Conservation (phyloP, 805 yeast genomes). For the Komagataella pastoris region DNA sequence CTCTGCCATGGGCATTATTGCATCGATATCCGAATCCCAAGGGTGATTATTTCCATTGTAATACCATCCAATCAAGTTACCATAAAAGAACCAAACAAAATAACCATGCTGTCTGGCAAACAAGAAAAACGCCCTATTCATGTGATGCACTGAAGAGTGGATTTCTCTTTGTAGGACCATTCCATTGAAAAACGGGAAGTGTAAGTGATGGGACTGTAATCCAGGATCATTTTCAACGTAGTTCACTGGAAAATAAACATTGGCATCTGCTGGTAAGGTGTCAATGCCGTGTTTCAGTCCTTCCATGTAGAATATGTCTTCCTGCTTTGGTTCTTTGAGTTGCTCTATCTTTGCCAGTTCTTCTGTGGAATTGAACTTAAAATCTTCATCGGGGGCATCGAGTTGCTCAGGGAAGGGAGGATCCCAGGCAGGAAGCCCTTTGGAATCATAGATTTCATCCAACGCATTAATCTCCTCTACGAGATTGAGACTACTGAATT, state of each 20-base stretch:
- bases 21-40: constrained; percentile 39
- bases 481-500: neutral
- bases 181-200: constrained; percentile 24
- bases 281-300: neutral
- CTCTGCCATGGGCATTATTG: constrained; percentile 21
- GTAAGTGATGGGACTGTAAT: constrained; percentile 7
- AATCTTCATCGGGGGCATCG: neutral
- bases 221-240: neutral
- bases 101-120: constrained; percentile 20
- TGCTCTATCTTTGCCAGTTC: neutral
- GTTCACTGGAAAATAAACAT: neutral
- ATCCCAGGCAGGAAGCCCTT: neutral
- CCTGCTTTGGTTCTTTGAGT: neutral
- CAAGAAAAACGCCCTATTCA: constrained; percentile 31
- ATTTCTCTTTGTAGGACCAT: constrained; percentile 22
- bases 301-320: neutral
- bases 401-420: neutral
- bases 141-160: constrained; percentile 26
- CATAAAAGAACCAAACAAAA: constrained; percentile 35
- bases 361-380: neutral
- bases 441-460: neutral
- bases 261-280: neutral
- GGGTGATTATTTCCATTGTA: constrained; percentile 37
- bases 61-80: constrained; percentile 38
- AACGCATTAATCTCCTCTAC: neutral